Evolutionary conservation across 768 basidiomycete genomes (phyloP), one percentile per base, ranked within the genome.

Genomic region (Leccinum olivaceopallidum): DNA sequence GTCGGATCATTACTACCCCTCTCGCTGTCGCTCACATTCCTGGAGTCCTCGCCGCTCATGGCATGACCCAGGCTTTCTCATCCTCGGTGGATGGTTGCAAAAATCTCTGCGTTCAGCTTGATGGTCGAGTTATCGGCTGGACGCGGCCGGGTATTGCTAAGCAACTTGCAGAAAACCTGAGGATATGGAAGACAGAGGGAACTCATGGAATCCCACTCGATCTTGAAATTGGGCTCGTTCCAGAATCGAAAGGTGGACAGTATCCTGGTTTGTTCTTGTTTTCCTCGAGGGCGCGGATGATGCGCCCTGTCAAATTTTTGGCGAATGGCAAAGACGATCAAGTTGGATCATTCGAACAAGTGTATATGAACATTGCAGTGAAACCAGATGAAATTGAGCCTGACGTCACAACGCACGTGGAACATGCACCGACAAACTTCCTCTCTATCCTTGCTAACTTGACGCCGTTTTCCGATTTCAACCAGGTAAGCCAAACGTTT

Each of bases 401-500:
- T 58, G 86, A 82, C 16, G 79, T 91, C 7, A 90, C 94, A 20
- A 91, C 92, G 1, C 97, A 99, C 74, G 89, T 97, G 47, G 97
- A 99, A 76, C 89, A 94, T 68, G 82, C 91, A 44, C 93, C 97
- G 5, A 98, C 97, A 8, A 95, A 94, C 73, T 95, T 99, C 75
- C 77, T 99, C 57, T 96, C 94, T 3, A 96, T 99, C 67, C 83
- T 99, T 63, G 97, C 97, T 50, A 98, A 98, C 73, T 80, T 99
- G 65, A 99, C 96, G 0, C 97, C 97, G 1, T 99, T 99, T 80
- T 98, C 95, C 48, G 96, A 99, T 75, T 99, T 98, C 78, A 99
- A 99, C 75, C 97, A 98, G 80, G 91, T 94, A 62, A 68, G 84
- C 61, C 67, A 39, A 24, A 0, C 16, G 8, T 13, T 24, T n/a